A percentile compares a stretch with the other conserved stretches of the same genome.
phyloP scores from a whole-genome alignment of 176 grass and related monocot species.

The Elaeis guineensis region DNA sequence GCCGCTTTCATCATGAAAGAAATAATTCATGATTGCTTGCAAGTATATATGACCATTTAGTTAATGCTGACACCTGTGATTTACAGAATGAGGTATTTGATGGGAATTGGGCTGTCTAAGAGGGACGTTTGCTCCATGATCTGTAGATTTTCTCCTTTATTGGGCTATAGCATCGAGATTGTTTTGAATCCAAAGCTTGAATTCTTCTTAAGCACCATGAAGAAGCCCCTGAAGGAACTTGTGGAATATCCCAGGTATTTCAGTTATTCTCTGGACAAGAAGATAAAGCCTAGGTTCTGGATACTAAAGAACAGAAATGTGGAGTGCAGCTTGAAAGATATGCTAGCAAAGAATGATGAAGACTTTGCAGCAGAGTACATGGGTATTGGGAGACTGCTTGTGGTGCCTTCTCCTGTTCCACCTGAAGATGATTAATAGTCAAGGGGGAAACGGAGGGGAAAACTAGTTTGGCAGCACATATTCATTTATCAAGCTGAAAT shows the following conservation, averaged over 20 bases:
- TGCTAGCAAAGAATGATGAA: conserved; percentile 71
- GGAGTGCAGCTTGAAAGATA: conserved; percentile 70
- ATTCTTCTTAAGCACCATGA: conserved; percentile 66
- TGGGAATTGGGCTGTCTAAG: conserved; percentile 53
- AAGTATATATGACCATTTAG: conserved; percentile 1
- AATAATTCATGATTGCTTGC: too few relatives aligned
- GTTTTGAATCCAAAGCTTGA: conserved; percentile 82
- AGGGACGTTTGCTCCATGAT: conserved; percentile 80
- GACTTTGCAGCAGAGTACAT: conserved; percentile 66
- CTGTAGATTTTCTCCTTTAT: conserved; percentile 70
- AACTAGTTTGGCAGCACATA: too few relatives aligned
- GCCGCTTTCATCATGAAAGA: too few relatives aligned
- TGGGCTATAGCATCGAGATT: conserved; percentile 61
- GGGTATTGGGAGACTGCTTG: conserved; percentile 32
- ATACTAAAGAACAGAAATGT: conserved; percentile 43
- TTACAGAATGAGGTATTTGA: conserved; percentile 62
- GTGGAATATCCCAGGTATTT: conserved; percentile 88
- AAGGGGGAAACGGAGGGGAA: not conserved
- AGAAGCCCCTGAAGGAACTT: conserved; percentile 51
- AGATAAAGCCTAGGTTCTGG: conserved; percentile 62
- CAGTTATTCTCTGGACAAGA: conserved; percentile 74
- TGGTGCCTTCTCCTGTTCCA: conserved; percentile 7
- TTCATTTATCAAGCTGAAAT: too few relatives aligned
- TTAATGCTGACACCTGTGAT: not conserved
- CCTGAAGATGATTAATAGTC: conserved; percentile 4